Base-by-base conservation (phyloP, 352 stramenopile genomes). In the Globisporangium viniferum region DNA sequence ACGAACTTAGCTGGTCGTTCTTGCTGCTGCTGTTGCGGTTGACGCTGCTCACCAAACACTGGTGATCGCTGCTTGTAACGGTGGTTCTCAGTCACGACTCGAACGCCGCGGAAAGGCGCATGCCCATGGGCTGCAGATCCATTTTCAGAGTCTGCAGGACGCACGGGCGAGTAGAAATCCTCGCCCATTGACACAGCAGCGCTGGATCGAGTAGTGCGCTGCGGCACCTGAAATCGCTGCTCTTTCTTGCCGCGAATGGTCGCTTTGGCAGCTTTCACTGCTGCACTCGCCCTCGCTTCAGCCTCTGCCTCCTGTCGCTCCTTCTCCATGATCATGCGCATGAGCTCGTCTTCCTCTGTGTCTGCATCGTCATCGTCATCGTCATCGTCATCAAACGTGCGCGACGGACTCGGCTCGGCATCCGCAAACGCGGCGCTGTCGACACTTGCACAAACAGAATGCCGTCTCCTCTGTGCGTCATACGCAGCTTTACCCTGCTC, bases 331-430 rank as follows among this genome's bases (percentile, higher is more conserved):
- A 82, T 74, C 60, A 84, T 68, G 20, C 67, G 59, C 75, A 80
- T 81, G 22, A 83, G 73, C 10, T 74, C 74, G 60, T 81, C 79
- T 31, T 86, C 76, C 10, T 86, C 79, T 18, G 69, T 61, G 49
- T 66, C 61, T 18, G 29, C 57, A 29, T 36, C 55, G 20, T 44
- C 58, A 14, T 54, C 20, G 1, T 39, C 57, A 29, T 36, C 55
- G 20, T 44, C 58, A 14, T 54, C 20, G 1, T 39, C 66, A 5
- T 14, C 39, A 29, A 53, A 59, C 51, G 41, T 33, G 9, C 41
- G 57, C 15, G 57, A 55, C 33, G 64, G 64, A 64, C 64, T 69
- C 14, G 56, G 55, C 44, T 69, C 64, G 2, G 48, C 49, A 48
- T 70, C 65, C n/a, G 56, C 57, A 51, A 51, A 51, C 44, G 44